Percentiles rank a stretch among this genome's conserved stretches.
Conservation (phyloP, 2,329 filamentous ascomycete species). For the Fusarium sp. region DNA sequence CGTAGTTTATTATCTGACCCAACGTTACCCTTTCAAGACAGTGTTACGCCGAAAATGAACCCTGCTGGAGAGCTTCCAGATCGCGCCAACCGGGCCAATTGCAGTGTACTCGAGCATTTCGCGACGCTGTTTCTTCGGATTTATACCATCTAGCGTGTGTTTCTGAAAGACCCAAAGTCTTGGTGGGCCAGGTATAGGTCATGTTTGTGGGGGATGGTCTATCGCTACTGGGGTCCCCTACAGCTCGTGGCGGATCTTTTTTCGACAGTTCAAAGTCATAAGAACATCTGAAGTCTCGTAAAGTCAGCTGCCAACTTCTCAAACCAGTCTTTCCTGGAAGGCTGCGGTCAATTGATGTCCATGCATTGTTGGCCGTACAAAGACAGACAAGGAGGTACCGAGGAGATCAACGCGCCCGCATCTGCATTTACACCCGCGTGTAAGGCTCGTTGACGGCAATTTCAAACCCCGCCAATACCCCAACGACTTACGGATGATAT, state of each 20-base stretch:
- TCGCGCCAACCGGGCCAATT: conserved; percentile 39
- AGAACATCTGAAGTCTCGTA: conserved; percentile 29
- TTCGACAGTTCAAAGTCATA: conserved; percentile 27
- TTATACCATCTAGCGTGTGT: conserved; percentile 4
- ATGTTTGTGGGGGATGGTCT: conserved; percentile 19
- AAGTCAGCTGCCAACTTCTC: conserved; percentile 27
- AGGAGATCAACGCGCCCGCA: background rate
- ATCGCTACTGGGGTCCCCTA: conserved; percentile 22
- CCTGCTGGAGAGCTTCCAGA: conserved; percentile 14
- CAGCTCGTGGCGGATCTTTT: conserved; percentile 19
- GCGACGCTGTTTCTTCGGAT: conserved; percentile 22
- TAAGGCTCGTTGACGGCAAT: background rate
- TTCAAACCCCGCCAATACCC: background rate
- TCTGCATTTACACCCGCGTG: background rate
- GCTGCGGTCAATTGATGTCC: background rate
- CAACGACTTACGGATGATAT: background rate
- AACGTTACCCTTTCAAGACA: conserved; percentile 14
- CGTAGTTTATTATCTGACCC: conserved; percentile 13
- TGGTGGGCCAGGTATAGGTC: background rate
- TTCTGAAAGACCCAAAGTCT: conserved; percentile 8
- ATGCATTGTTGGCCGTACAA: background rate
- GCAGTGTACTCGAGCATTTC: conserved; percentile 15
- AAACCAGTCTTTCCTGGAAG: background rate
- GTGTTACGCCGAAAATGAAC: conserved; percentile 16
- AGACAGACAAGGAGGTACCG: background rate